Conservation (phyloP, 2,329 filamentous ascomycete genomes). For the Rosellinia necatrix region DNA sequence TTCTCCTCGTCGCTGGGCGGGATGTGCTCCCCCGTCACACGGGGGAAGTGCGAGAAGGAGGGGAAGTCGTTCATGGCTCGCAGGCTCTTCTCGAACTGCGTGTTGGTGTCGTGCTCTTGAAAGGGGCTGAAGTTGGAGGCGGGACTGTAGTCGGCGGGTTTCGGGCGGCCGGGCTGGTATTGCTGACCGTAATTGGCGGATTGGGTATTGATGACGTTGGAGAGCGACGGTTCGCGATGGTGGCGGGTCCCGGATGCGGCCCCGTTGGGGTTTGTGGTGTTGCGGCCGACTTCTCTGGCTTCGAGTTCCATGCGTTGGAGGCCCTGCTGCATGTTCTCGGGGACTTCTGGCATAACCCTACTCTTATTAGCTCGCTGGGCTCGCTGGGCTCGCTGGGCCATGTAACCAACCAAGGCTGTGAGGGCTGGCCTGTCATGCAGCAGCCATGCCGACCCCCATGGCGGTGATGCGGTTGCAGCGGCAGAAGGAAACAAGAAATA, state of each 20-base stretch:
- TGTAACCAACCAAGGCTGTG: conserved; percentile 3
- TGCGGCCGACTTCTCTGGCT: conserved; percentile 58
- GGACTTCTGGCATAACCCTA: conserved; percentile 93
- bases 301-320: conserved; percentile 89
- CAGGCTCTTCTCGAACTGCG: conserved; percentile 45
- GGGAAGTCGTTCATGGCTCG: conserved; percentile 62
- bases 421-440: conserved; percentile 11
- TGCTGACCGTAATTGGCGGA: conserved; percentile 37
- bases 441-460: too few relatives aligned
- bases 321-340: conserved; percentile 94
- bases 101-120: conserved; percentile 45
- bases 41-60: conserved; percentile 90
- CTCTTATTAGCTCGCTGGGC: conserved; percentile 29
- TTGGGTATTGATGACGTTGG: conserved; percentile 44
- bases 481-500: conserved; percentile 10
- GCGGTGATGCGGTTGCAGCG: conserved; percentile 1
- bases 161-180: conserved; percentile 39
- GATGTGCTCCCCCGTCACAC: conserved; percentile 83
- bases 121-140: conserved; percentile 47
- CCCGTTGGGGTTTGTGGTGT: conserved; percentile 39
- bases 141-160: conserved; percentile 41
- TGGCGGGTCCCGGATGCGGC: conserved; percentile 39
- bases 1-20: conserved; percentile 94
- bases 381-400: too few relatives aligned
- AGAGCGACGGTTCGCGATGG: conserved; percentile 51